These are phyloP conservation scores for Nevesoporus exiguus DNA, from an alignment of 768 basidiomycete genomes.

Conservation along the genomic window DNA sequence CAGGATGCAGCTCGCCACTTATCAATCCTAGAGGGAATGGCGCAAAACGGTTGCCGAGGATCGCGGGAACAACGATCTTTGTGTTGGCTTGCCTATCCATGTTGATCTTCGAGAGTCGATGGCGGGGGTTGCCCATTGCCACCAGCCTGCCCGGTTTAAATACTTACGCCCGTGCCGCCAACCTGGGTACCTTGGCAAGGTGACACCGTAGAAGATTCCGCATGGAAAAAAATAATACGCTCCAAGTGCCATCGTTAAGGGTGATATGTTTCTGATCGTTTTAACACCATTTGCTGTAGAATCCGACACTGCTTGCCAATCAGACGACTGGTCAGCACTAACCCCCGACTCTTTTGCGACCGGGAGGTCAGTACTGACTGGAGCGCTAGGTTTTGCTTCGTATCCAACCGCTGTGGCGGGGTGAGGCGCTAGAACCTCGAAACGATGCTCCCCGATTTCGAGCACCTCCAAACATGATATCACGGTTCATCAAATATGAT, in stretches of 20 bases:
- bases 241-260: too few relatives aligned
- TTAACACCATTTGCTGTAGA: neutral
- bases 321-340: too few relatives aligned
- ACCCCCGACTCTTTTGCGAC: too few relatives aligned
- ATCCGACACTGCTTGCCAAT: neutral
- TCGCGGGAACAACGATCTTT: too few relatives aligned
- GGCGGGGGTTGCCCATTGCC: too few relatives aligned
- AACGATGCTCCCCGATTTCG: neutral
- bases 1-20: fast-evolving
- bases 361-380: neutral
- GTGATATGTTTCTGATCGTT: neutral
- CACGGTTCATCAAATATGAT: neutral
- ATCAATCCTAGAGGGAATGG: too few relatives aligned
- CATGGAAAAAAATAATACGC: neutral
- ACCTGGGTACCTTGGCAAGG: constrained; percentile 1
- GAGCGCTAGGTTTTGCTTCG: neutral
- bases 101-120: neutral
- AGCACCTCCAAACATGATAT: neutral
- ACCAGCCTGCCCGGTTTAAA: too few relatives aligned
- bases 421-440: neutral
- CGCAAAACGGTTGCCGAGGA: too few relatives aligned
- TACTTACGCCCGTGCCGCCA: neutral
- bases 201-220: constrained; percentile 2
- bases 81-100: too few relatives aligned
- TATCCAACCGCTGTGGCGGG: neutral